These are phyloP conservation scores for Pseudocercospora musae DNA, from an alignment of 2,329 filamentous ascomycete genomes.

Conservation along the genomic window DNA sequence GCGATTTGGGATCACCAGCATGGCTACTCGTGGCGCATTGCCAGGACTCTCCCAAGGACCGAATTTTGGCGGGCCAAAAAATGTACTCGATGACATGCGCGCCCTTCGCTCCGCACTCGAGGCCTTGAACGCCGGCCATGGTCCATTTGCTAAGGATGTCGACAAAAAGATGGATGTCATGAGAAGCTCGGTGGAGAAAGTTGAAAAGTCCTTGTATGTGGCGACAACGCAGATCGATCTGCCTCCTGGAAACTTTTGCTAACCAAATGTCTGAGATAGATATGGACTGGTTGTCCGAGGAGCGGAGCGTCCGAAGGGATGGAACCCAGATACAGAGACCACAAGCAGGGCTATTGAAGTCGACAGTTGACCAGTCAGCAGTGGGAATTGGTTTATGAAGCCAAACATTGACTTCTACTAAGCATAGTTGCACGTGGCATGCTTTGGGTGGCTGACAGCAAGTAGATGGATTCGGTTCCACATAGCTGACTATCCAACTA, in stretches of 20 bases:
- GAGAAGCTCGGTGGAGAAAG: constrained; percentile 85
- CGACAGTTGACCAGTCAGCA: constrained; percentile 30
- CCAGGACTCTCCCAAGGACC: constrained; percentile 42
- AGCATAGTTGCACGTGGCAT: not conserved
- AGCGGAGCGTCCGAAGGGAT: constrained; percentile 83
- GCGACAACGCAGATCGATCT: not conserved
- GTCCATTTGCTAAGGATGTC: constrained; percentile 60
- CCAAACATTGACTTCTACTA: not conserved
- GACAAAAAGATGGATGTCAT: constrained; percentile 82
- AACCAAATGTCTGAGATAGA: constrained; percentile 5
- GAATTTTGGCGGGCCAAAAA: constrained; percentile 40
- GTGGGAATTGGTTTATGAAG: not conserved
- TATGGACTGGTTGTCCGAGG: constrained; percentile 87
- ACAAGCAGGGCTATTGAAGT: constrained; percentile 40
- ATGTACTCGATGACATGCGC: constrained; percentile 78
- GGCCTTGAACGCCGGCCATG: constrained; percentile 58
- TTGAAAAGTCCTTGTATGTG: constrained; percentile 59
- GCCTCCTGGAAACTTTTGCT: not conserved
- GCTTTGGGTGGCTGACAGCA: not conserved
- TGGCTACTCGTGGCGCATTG: constrained; percentile 67
- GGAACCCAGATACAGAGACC: constrained; percentile 70
- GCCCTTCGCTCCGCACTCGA: constrained; percentile 74
- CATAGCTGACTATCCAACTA: not conserved
- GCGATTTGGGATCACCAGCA: constrained; percentile 87
- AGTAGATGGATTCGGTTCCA: not conserved